Conservation (phyloP, 1,284 basidiomycete species). For the Rhodotorula sp. region DNA sequence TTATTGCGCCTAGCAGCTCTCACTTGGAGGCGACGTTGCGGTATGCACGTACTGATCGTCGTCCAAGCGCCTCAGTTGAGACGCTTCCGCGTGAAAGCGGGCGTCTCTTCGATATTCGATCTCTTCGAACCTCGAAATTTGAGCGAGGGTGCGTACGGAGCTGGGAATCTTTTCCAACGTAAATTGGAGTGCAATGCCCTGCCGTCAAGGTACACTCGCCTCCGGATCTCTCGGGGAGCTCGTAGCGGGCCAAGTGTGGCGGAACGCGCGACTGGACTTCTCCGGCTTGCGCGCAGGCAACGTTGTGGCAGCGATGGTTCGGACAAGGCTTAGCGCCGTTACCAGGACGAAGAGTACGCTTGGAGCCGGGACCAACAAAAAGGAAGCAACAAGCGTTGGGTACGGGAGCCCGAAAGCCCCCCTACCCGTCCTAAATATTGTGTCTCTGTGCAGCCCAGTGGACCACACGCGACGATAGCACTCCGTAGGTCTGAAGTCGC, state of each 20-base stretch:
- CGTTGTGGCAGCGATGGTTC: too few relatives aligned
- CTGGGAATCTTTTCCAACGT: not conserved
- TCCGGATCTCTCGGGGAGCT: too few relatives aligned
- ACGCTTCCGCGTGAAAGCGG: too few relatives aligned
- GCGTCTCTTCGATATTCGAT: too few relatives aligned
- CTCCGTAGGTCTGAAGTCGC: constrained; percentile 26
- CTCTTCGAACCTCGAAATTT: too few relatives aligned
- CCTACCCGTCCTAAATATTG: constrained; percentile 14
- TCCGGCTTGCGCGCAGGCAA: too few relatives aligned
- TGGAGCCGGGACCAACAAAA: not conserved
- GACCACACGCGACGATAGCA: constrained; percentile 5
- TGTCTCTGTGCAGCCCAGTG: constrained; percentile 11
- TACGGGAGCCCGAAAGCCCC: constrained; percentile 6
- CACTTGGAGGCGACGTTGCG: not conserved
- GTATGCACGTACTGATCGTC: not conserved
- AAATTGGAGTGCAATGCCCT: not conserved
- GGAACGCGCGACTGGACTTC: too few relatives aligned
- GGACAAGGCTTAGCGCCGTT: too few relatives aligned
- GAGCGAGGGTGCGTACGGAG: not conserved
- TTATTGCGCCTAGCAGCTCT: not conserved
- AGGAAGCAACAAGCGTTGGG: not conserved
- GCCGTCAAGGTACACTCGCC: too few relatives aligned
- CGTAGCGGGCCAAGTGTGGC: too few relatives aligned
- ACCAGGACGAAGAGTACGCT: too few relatives aligned
- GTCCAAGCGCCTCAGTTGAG: not conserved